Conservation (phyloP, 495 filamentous ascomycete genomes). For the Staphylotrichum tortipilum region DNA sequence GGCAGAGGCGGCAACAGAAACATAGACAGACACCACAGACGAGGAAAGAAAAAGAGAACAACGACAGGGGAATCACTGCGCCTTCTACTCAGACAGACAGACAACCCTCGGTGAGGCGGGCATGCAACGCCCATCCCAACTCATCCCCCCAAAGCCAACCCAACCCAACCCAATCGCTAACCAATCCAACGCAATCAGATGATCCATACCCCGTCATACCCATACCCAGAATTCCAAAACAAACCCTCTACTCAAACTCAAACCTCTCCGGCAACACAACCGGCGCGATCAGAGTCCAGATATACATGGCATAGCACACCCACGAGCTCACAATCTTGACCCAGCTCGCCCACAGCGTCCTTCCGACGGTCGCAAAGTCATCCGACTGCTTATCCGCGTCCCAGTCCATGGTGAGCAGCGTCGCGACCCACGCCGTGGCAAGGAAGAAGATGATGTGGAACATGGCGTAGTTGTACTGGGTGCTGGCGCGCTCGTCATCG, state of each 20-base stretch:
- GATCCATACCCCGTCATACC: no score
- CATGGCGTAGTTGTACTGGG: constrained; percentile 91
- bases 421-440: constrained; percentile 91
- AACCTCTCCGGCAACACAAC: constrained; percentile 81
- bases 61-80: no score
- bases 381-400: constrained; percentile 49
- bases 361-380: constrained; percentile 82
- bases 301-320: constrained; percentile 92
- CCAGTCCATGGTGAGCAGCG: constrained; percentile 78
- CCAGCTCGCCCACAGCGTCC: constrained; percentile 97
- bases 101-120: no score
- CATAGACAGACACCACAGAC: no score
- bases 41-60: no score
- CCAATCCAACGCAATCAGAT: background rate
- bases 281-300: constrained; percentile 86
- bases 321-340: constrained; percentile 97
- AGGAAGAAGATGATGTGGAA: constrained; percentile 99
- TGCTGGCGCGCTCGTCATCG: constrained; percentile 81
- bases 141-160: background rate
- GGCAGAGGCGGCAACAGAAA: no score
- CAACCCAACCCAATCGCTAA: background rate
- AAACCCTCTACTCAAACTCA: constrained; percentile 35
- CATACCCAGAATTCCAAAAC: no score
- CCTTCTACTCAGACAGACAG: no score
- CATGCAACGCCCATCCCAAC: no score